Evolutionary conservation across 1,284 basidiomycete genomes (phyloP).

Genomic region (Hymenochaete sp.): DNA sequence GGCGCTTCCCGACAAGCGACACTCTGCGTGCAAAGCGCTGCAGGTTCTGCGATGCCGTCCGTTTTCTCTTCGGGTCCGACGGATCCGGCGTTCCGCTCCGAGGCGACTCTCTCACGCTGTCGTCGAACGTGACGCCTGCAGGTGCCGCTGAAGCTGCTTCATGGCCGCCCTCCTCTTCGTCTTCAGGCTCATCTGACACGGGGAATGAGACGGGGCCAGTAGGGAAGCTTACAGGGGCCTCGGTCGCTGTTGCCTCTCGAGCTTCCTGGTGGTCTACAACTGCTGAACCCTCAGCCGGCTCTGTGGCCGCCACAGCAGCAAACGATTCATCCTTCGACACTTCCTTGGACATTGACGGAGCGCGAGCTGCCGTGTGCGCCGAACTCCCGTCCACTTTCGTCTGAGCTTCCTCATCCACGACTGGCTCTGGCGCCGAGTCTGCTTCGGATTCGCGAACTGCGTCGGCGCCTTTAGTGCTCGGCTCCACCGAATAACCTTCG

Average conservation of each 20-base stretch:
- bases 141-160: slow-evolving; percentile 9
- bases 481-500: slow-evolving; percentile 32
- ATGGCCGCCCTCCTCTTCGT: slow-evolving; percentile 20
- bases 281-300: slow-evolving; percentile 21
- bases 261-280: slow-evolving; percentile 6
- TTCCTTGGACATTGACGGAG: slow-evolving; percentile 4
- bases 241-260: slow-evolving; percentile 13
- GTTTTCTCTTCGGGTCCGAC: slow-evolving; percentile 68
- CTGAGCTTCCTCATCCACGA: slow-evolving; percentile 20
- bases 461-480: slow-evolving; percentile 11
- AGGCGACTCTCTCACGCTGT: slow-evolving; percentile 25
- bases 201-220: slow-evolving; percentile 32
- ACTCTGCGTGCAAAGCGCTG: slow-evolving; percentile 67
- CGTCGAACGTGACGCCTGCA: slow-evolving; percentile 32
- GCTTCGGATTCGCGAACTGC: slow-evolving; percentile 19
- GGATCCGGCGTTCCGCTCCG: slow-evolving; percentile 56
- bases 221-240: slow-evolving; percentile 15
- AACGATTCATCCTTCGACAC: not conserved
- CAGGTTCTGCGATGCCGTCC: slow-evolving; percentile 76
- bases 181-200: slow-evolving; percentile 26
- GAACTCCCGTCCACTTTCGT: slow-evolving; percentile 3
- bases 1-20: slow-evolving; percentile 53
- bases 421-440: slow-evolving; percentile 22
- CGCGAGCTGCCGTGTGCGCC: slow-evolving; percentile 8
- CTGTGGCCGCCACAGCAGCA: slow-evolving; percentile 19